phyloP scores from a whole-genome alignment of 2,329 filamentous ascomycete genomes.

The Nakataea oryzae region DNA sequence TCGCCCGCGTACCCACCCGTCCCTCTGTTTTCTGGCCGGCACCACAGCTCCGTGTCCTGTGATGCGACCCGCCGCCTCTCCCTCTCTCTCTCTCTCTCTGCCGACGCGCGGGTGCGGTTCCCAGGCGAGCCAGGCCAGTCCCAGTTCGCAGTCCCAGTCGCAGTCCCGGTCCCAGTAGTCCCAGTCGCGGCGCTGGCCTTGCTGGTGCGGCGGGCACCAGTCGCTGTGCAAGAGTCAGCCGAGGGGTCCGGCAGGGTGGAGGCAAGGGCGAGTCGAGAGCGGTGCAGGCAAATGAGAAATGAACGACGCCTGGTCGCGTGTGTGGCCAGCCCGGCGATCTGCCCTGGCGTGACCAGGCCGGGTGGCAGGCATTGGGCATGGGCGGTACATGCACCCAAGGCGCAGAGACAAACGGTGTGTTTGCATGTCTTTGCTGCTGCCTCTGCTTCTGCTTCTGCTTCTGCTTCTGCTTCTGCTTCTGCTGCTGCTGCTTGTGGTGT shows the following conservation, averaged over 20 bases:
- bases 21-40: not conserved
- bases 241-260: not conserved
- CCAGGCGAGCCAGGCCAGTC: no score
- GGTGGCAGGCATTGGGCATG: not conserved
- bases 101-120: no score
- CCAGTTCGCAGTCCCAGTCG: no score
- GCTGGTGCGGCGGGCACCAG: not conserved
- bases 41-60: not conserved
- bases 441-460: no score
- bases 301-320: no score
- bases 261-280: not conserved
- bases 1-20: constrained; percentile 6
- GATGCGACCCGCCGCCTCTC: not conserved
- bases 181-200: not conserved
- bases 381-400: not conserved
- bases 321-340: not conserved
- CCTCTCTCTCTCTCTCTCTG: no score
- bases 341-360: not conserved
- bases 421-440: no score
- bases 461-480: no score
- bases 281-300: not conserved
- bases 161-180: no score
- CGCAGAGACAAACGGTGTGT: not conserved
- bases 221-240: not conserved
- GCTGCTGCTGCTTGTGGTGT: no score